phyloP scores from a whole-genome alignment of 306 rosid species.

The Cucumis cinereus region DNA sequence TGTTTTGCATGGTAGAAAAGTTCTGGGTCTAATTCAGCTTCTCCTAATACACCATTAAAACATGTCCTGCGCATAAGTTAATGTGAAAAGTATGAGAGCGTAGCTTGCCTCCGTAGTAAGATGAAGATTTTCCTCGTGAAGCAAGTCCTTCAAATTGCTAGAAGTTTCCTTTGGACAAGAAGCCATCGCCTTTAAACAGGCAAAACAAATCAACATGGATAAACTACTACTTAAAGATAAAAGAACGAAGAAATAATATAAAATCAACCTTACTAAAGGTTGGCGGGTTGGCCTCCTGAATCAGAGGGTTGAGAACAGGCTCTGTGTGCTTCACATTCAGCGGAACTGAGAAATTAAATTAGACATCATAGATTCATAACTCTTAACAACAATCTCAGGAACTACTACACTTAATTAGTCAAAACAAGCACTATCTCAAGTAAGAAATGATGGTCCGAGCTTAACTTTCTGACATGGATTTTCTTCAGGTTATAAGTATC shows the following conservation, averaged over 20 bases:
- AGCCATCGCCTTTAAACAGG: conserved; percentile 30
- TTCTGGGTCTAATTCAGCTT: neutral
- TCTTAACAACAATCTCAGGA: too few relatives aligned
- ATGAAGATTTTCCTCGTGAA: conserved; percentile 60
- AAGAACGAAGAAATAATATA: neutral
- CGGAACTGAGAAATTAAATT: conserved; percentile 34
- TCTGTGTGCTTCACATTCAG: conserved; percentile 30
- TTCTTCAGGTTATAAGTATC: neutral
- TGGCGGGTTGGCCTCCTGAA: conserved; percentile 32
- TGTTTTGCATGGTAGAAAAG: neutral
- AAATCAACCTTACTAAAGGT: conserved; percentile 31
- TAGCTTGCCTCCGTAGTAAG: conserved; percentile 56
- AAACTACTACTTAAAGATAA: neutral
- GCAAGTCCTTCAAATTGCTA: conserved; percentile 31
- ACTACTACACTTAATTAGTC: neutral
- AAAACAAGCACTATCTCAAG: neutral
- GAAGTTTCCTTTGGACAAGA: conserved; percentile 46
- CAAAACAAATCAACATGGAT: conserved; percentile 3
- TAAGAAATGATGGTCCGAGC: neutral
- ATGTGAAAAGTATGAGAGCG: neutral
- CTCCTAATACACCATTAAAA: neutral
- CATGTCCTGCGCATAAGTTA: neutral
- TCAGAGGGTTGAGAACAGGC: conserved; percentile 40
- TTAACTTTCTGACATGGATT: neutral
- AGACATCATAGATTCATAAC: neutral